Evolutionary conservation across 2,329 filamentous ascomycete species (phyloP).

Genomic region (Trichoderma afroharzianum): DNA sequence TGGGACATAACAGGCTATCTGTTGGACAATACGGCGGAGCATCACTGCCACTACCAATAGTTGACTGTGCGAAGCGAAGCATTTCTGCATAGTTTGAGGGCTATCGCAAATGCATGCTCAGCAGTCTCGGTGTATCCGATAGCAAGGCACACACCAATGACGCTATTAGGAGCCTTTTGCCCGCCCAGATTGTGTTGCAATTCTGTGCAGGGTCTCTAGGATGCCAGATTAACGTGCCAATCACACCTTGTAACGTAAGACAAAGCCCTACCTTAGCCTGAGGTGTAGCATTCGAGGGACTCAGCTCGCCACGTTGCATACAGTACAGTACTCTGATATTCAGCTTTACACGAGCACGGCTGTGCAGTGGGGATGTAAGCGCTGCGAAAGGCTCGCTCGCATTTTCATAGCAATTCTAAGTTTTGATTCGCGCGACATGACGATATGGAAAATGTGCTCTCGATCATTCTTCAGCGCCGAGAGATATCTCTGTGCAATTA

Average conservation of each 20-base stretch:
- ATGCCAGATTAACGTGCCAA: background rate
- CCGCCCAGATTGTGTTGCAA: background rate
- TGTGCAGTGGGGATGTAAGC: background rate
- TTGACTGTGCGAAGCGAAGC: background rate
- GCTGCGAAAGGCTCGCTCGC: background rate
- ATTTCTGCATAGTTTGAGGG: background rate
- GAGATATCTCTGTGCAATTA: background rate
- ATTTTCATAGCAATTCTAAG: background rate
- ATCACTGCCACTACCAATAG: background rate
- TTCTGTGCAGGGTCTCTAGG: background rate
- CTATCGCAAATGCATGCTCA: background rate
- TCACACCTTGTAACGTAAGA: background rate
- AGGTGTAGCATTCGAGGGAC: background rate
- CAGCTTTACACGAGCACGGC: background rate
- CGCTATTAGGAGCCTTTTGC: background rate
- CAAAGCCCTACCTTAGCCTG: background rate
- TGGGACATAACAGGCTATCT: background rate
- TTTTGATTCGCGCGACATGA: background rate
- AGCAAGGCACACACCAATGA: background rate
- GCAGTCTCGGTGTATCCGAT: background rate
- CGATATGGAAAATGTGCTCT: background rate
- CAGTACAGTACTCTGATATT: background rate
- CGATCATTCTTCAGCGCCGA: background rate
- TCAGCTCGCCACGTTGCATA: background rate
- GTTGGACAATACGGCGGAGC: background rate